These are phyloP conservation scores for Trichoderma aggressivum DNA, from an alignment of 2,329 filamentous ascomycete genomes.

Conservation along the genomic window DNA sequence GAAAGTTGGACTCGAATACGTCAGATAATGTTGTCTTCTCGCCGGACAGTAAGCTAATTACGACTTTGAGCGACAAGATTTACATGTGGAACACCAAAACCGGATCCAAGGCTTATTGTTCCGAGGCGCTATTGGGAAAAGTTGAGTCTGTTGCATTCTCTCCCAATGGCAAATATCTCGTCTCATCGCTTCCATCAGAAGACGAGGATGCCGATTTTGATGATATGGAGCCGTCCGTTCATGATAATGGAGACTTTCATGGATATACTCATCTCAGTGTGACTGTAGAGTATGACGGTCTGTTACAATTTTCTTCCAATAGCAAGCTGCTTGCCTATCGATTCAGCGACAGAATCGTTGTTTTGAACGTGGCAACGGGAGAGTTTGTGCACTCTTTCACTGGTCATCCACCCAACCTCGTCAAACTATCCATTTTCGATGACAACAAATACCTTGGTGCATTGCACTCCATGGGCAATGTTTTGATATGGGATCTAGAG, in stretches of 20 bases:
- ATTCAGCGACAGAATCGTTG: background rate
- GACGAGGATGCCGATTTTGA: no score
- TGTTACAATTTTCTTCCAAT: background rate
- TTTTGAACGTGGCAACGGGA: background rate
- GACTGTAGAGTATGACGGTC: no score
- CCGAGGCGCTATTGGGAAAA: no score
- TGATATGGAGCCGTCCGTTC: background rate
- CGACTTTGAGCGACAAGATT: background rate
- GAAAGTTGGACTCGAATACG: background rate
- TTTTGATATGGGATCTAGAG: background rate
- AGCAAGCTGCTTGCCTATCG: background rate
- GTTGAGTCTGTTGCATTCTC: background rate
- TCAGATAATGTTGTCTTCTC: background rate
- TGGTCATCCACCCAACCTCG: no score
- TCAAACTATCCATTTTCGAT: background rate
- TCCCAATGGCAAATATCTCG: background rate
- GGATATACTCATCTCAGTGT: background rate
- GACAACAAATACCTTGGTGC: background rate
- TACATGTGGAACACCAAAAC: background rate
- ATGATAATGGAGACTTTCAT: background rate
- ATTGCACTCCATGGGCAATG: fast-evolving
- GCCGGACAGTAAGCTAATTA: background rate
- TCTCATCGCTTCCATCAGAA: background rate
- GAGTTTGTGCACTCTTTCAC: background rate
- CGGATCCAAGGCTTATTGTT: background rate